Percentiles rank a stretch among this genome's conserved stretches.
Evolutionary conservation across 345 rosid genomes (phyloP).

Genomic region (Eutrema yunnanense): DNA sequence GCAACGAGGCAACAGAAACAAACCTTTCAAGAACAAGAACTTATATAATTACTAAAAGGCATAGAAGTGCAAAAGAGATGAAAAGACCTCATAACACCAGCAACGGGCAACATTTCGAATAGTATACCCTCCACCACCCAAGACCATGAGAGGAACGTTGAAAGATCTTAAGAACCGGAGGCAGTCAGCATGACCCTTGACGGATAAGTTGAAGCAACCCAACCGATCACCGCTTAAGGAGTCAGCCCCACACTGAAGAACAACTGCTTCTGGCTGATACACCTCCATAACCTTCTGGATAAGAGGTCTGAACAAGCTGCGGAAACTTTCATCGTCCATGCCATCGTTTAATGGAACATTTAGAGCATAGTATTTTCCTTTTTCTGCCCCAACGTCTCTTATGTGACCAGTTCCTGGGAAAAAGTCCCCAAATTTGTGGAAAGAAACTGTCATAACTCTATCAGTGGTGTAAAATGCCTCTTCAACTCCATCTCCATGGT

Average conservation of each 20-base stretch:
- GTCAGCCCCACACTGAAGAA: slow-evolving; percentile 99
- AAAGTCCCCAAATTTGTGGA: slow-evolving; percentile 95
- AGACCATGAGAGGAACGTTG: slow-evolving; percentile 88
- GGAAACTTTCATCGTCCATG: slow-evolving; percentile 80
- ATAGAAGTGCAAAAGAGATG: background rate
- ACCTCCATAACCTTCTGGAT: slow-evolving; percentile 92
- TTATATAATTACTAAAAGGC: background rate
- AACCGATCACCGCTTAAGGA: slow-evolving; percentile 92
- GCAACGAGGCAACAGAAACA: slow-evolving; percentile 21
- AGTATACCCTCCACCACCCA: slow-evolving; percentile 99
- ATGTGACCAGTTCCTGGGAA: slow-evolving; percentile 97
- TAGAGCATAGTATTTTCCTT: slow-evolving; percentile 83
- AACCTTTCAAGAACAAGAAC: slow-evolving; percentile 19
- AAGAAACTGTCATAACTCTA: slow-evolving; percentile 98
- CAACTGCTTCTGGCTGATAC: slow-evolving; percentile 97
- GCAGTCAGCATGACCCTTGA: slow-evolving; percentile 97
- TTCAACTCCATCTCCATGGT: slow-evolving; percentile 98
- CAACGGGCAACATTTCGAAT: slow-evolving; percentile 98
- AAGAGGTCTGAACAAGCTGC: slow-evolving; percentile 73
- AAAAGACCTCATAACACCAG: slow-evolving; percentile 93
- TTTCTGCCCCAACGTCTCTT: slow-evolving; percentile 60
- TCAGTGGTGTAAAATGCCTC: slow-evolving; percentile 99
- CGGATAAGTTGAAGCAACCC: slow-evolving; percentile 96
- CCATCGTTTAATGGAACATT: slow-evolving; percentile 94
- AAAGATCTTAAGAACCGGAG: slow-evolving; percentile 86